Evolutionary conservation across 306 rosid genomes (phyloP).

Genomic region (Cyamopsis tetragonoloba): DNA sequence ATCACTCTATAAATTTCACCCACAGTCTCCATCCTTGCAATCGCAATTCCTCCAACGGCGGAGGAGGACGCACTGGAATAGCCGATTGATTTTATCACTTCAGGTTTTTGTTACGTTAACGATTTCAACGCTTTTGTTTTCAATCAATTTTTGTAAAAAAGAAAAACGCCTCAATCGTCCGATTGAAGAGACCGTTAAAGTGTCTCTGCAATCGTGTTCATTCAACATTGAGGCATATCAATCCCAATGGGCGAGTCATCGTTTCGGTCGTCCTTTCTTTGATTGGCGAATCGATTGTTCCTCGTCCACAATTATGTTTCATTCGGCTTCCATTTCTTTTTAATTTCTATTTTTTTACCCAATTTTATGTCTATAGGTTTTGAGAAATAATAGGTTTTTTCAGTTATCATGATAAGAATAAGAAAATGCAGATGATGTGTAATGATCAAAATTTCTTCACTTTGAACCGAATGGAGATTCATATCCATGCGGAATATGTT

Average conservation of each 20-base stretch:
- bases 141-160: background rate
- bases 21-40: background rate
- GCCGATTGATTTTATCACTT: background rate
- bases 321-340: accelerated
- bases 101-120: background rate
- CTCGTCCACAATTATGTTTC: conserved; percentile 46
- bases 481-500: background rate
- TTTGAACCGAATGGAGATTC: conserved; percentile 25
- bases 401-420: no score
- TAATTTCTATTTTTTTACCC: background rate
- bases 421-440: conserved; percentile 25
- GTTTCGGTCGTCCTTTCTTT: conserved; percentile 63
- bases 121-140: background rate
- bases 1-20: conserved; percentile 21
- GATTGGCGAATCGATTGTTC: conserved; percentile 74
- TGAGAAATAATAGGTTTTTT: background rate
- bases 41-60: background rate
- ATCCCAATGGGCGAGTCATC: conserved; percentile 65
- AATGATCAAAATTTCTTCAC: conserved; percentile 9
- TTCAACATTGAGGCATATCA: conserved; percentile 51
- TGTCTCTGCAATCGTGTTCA: conserved; percentile 32
- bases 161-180: conserved; percentile 34
- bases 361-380: background rate
- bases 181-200: conserved; percentile 23
- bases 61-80: background rate